Base-by-base conservation (phyloP, 352 stramenopile species). In the Globisporangium cylindrosporum region DNA sequence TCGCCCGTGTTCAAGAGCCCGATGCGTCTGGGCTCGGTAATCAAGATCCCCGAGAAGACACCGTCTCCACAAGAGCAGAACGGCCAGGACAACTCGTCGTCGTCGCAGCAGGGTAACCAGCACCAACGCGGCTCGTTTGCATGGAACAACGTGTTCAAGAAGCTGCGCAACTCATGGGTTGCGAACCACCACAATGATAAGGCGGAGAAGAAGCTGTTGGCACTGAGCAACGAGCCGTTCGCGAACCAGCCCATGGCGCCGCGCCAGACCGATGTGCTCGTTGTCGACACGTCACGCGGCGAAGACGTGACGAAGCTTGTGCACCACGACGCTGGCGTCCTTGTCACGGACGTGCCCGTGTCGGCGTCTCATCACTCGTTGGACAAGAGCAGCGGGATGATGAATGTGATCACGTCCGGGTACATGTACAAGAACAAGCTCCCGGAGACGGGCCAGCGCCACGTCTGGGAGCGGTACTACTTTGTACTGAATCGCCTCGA, bases 391-490 rank as follows among this genome's bases (percentile, higher is more conserved):
- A 38, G 61, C 59, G 43, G 46, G 32, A 68, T 67, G 6, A 76
- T 80, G 68, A 92, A 93, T 59, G 82, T 91, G 20, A 63, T 93
- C 46, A 94, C 86, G 25, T 78, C 78, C n/a, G 88, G 88, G 5
- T 95, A 95, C 78, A 92, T 95, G 86, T 95, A 93, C 76, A 93
- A 93, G 69, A 95, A 82, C 80, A 92, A 91, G 69, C 80, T 93
- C 25, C 86, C 88, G 0, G 86, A 94, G 70, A 92, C 85, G 1
- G 88, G 88, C 14, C 84, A 95, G 73, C 74, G 81, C 18, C 87
- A 93, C 46, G 51, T 92, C 36, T 95, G 88, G 88, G 88, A 95
- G 72, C 86, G 88, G 18, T 93, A 90, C 59, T 95, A 91, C 67
- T 95, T 95, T 54, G 86, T 93, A 27, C 74, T 95, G 22, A 89